Percentiles rank a stretch among this genome's conserved stretches.
These are phyloP conservation scores for Geosmithia morbida DNA, from an alignment of 2,329 filamentous ascomycete genomes.

Conservation along the genomic window DNA sequence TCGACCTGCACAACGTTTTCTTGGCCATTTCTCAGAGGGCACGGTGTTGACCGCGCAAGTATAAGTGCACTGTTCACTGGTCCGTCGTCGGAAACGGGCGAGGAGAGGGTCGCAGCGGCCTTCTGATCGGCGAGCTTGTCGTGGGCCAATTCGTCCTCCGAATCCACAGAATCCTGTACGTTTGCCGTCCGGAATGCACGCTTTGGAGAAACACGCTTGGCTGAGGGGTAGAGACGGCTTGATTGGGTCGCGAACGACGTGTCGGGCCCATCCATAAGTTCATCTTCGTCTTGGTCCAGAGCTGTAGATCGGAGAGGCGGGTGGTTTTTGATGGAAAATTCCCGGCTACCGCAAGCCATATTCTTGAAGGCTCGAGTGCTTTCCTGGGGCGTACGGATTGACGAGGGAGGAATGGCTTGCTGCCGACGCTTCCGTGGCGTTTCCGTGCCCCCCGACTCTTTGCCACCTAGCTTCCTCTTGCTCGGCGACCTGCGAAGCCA, in stretches of 20 bases:
- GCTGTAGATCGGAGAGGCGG: not conserved
- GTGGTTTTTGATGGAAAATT: not conserved
- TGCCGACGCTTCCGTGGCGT: not conserved
- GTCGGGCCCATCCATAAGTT: not conserved
- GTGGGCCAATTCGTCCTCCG: constrained; percentile 1
- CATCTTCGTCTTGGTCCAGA: not conserved
- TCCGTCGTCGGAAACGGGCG: constrained; percentile 1
- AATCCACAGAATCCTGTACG: not conserved
- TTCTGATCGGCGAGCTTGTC: not conserved
- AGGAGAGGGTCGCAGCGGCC: constrained; percentile 2
- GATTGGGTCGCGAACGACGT: not conserved
- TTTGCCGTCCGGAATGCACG: not conserved
- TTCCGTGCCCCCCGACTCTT: not conserved
- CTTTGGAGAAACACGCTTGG: not conserved
- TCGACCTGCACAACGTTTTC: not conserved
- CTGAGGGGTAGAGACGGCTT: not conserved
- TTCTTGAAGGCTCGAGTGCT: not conserved
- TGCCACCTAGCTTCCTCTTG: not conserved
- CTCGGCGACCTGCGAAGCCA: not conserved
- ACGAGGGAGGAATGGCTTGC: not conserved
- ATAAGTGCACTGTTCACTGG: not conserved
- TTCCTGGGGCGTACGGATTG: not conserved
- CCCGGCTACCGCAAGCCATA: not conserved
- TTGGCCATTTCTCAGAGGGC: not conserved
- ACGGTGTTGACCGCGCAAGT: not conserved